phyloP scores from a whole-genome alignment of 108 stramenopile species.

The Aureococcus anophagefferens region DNA sequence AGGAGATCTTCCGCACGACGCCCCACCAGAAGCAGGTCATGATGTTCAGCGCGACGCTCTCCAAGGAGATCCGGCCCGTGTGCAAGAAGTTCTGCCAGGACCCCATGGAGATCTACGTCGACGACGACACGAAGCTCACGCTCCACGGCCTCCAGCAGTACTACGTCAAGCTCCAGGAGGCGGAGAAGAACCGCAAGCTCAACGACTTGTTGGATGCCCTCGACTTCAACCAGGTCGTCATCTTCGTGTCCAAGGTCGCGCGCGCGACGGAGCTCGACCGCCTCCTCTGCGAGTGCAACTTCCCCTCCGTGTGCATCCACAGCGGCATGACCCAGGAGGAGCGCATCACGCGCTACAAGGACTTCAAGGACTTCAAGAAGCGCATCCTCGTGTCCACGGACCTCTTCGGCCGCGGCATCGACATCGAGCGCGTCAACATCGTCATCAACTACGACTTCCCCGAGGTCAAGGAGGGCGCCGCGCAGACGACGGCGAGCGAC shows the following conservation, averaged over 20 bases:
- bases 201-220: slow-evolving; percentile 94
- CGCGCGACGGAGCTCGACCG: slow-evolving; percentile 82
- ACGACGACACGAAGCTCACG: slow-evolving; percentile 98
- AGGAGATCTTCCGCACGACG: slow-evolving; percentile 97
- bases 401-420: slow-evolving; percentile 98
- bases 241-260: slow-evolving; percentile 95
- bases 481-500: slow-evolving; percentile 55
- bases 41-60: slow-evolving; percentile 96
- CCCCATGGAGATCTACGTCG: slow-evolving; percentile 97
- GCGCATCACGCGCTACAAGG: slow-evolving; percentile 89
- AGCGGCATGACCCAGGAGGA: slow-evolving; percentile 90
- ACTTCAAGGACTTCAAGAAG: slow-evolving; percentile 95
- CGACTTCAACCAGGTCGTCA: slow-evolving; percentile 99
- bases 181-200: slow-evolving; percentile 97
- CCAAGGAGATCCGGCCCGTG: slow-evolving; percentile 93
- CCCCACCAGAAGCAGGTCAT: slow-evolving; percentile 98
- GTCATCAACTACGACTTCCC: slow-evolving; percentile 99
- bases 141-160: slow-evolving; percentile 98
- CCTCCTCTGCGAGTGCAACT: slow-evolving; percentile 96
- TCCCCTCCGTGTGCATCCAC: slow-evolving; percentile 97
- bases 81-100: slow-evolving; percentile 99
- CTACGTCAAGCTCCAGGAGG: slow-evolving; percentile 89
- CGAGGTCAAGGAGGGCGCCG: slow-evolving; percentile 34
- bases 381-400: slow-evolving; percentile 98
- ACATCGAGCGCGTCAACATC: slow-evolving; percentile 98